Evolutionary conservation across 805 yeast genomes (phyloP), one percentile per base, ranked within the genome.

Genomic region (Saccharomycopsis fibuligera): DNA sequence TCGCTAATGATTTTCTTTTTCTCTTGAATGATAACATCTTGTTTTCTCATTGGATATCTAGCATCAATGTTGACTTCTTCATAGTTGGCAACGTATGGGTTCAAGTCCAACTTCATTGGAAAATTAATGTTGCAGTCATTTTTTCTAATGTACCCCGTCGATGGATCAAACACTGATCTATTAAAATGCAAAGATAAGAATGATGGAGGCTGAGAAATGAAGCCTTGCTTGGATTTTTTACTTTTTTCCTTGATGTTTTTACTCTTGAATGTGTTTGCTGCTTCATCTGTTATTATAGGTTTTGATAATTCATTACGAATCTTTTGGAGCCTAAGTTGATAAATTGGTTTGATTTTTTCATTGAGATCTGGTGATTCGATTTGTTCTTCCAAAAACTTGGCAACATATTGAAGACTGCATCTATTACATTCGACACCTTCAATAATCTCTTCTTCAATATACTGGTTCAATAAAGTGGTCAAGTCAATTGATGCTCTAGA

Each of bases 341-440:
- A 31, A 54, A 63, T 50, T 54, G 66, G 42, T 22, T 60, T 48
- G 33, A 66, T 48, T 57, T 62, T 16, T 57, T 60, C 12, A 53
- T 45, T 41, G 10, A 37, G 31, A 36, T 48, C 35, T 41, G 56
- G 58, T 21, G 54, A 57, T 3, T 58, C 56, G 3, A 73, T 45
- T 53, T 74, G 74, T 14, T 63, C 68, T 17, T 57, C 45, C 30
- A 83, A 64, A 54, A 73, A 79, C n/a, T 70, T 73, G 45, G 65
- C 67, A 10, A 86, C 81, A 50, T 80, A 81, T 25, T 64, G 63
- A 56, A 91, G 70, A 2, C 95, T 91, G 69, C 98, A 91, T 58
- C 98, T 74, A 60, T 90, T 88, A 69, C 99, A 91, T 64, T 89
- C 91, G 33, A 91, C 99, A 41, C 89, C 96, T 56, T 87, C 90